Conservation (phyloP, 768 basidiomycete species). For the Sarcomyxa edulis region DNA sequence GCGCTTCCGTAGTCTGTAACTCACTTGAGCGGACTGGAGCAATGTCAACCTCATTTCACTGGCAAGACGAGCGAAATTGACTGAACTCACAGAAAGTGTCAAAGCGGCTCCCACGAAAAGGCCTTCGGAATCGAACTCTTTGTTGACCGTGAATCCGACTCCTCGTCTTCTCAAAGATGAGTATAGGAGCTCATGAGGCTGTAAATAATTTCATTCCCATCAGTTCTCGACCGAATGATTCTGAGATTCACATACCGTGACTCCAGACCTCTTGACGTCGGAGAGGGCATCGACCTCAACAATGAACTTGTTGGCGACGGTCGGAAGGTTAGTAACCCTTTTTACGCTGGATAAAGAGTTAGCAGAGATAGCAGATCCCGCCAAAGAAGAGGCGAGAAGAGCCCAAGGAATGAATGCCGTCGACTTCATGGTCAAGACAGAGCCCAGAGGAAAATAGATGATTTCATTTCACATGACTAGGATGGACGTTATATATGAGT, state of each 20-base stretch:
- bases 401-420: slow-evolving; percentile 20
- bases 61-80: not conserved
- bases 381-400: slow-evolving; percentile 21
- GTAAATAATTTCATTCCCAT: too few species aligned
- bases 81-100: slow-evolving; percentile 33
- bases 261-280: slow-evolving; percentile 32
- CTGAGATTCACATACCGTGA: too few species aligned
- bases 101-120: slow-evolving; percentile 58
- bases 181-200: slow-evolving; percentile 53
- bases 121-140: slow-evolving; percentile 45
- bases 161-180: slow-evolving; percentile 34
- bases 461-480: not conserved
- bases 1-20: slow-evolving; percentile 3
- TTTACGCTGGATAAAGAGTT: slow-evolving; percentile 32
- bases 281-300: slow-evolving; percentile 45
- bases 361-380: slow-evolving; percentile 20
- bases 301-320: slow-evolving; percentile 48
- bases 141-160: slow-evolving; percentile 39
- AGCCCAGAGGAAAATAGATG: slow-evolving; percentile 6
- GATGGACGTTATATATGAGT: too few species aligned
- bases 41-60: not conserved
- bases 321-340: slow-evolving; percentile 28
- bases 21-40: slow-evolving; percentile 22
- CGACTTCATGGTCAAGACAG: slow-evolving; percentile 31
- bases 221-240: too few species aligned